Base-by-base conservation (phyloP, 345 rosid species). In the Crucihimalaya himalaica region DNA sequence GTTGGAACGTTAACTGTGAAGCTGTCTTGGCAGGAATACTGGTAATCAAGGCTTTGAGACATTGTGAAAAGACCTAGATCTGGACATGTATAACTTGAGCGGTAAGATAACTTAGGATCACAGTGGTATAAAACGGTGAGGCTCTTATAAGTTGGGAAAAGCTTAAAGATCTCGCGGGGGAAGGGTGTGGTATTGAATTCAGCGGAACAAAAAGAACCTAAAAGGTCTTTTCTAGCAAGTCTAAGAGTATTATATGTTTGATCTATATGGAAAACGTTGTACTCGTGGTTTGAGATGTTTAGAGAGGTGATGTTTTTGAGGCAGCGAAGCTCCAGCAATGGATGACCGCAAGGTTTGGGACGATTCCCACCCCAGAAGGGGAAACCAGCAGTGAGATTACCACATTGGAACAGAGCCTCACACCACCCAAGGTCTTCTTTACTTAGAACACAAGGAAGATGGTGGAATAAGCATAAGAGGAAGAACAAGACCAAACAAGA, bases 281-380 rank as follows among this genome's bases (percentile, higher is more conserved):
- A 57, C 4, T 10, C 0, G 2, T 11, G 4, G n/a, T 34, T 34
- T 19, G 43, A 57, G 63, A n/a, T n/a, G n/a, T n/a, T n/a, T n/a
- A n/a, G n/a, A n/a, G n/a, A n/a, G n/a, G n/a, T n/a, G n/a, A n/a
- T n/a, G n/a, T n/a, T n/a, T n/a, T n/a, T n/a, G n/a, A n/a, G n/a
- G n/a, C 86, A 83, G 0, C 0, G 0, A 28, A 86, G 84, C 61
- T 64, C 2, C 14, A 84, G 29, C 0, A 5, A 48, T 0, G 66
- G 84, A 64, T 70, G 42, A 7, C 86, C 86, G 14, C 89, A 86
- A 9, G 0, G 0, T 0, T 0, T 0, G 0, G 0, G 15, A 2
- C 78, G 51, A 1, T 0, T 29, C 4, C 11, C 48, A 55, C 85
- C 85, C 81, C 56, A 70, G 52, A 86, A 86, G n/a, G 47, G 90